Evolutionary conservation across 208 protist genomes (phyloP).

Genomic region (Polymyxa betae): DNA sequence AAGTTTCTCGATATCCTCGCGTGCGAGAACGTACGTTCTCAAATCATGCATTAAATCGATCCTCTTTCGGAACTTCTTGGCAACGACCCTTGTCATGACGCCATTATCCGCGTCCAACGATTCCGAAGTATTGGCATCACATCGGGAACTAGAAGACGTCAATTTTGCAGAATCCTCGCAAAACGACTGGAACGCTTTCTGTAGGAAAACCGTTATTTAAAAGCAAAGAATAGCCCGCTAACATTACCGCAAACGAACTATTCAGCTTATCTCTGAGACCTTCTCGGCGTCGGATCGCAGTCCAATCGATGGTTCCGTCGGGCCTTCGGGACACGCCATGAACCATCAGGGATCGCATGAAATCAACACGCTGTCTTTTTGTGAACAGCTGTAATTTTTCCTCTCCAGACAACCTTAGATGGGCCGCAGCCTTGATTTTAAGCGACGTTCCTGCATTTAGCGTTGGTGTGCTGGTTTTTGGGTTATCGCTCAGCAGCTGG

Average conservation of each 20-base stretch:
- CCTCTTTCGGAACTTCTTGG: constrained; percentile 48
- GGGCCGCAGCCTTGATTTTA: not conserved
- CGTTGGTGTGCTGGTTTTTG: not conserved
- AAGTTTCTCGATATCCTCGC: not conserved
- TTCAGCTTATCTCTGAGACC: constrained; percentile 11
- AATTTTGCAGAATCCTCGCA: constrained; percentile 25
- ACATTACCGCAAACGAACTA: not conserved
- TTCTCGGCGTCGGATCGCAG: not conserved
- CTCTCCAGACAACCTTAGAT: not conserved
- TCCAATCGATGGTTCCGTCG: not conserved
- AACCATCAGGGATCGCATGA: constrained; percentile 42
- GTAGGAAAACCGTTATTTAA: not conserved
- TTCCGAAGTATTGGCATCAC: constrained; percentile 19
- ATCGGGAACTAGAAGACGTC: not conserved
- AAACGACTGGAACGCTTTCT: constrained; percentile 42
- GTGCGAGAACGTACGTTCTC: not conserved
- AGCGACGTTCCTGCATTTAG: not conserved
- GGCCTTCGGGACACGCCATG: not conserved
- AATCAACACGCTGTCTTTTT: constrained; percentile 41
- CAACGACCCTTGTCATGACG: constrained; percentile 12
- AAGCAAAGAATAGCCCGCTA: too few species aligned
- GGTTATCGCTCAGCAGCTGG: not conserved
- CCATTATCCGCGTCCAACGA: not conserved
- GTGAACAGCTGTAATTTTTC: constrained; percentile 23
- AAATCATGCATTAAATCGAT: constrained; percentile 5